A percentile compares a stretch with the other conserved stretches of the same genome.
Evolutionary conservation across 116 monocot genomes (phyloP).

Genomic region (Trichopus zeylanicus): DNA sequence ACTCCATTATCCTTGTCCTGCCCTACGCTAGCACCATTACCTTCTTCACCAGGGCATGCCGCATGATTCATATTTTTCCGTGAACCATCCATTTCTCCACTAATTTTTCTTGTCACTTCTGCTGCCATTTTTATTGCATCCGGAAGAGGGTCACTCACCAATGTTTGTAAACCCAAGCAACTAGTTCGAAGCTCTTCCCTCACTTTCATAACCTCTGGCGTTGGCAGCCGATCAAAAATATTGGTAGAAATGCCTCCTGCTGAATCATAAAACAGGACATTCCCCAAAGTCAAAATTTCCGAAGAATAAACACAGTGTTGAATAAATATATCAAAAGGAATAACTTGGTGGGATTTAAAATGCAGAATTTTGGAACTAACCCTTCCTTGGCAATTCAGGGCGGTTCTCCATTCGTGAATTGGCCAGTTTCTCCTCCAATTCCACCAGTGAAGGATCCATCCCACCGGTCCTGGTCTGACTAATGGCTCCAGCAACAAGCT

Average conservation of each 20-base stretch:
- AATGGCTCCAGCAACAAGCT: slow-evolving; percentile 13
- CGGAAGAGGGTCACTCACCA: slow-evolving; percentile 51
- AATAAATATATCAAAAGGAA: too few relatives aligned
- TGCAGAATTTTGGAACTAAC: neutral
- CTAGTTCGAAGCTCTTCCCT: slow-evolving; percentile 38
- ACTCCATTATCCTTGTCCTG: neutral
- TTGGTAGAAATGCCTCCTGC: neutral
- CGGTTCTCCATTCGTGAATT: neutral
- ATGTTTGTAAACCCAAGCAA: slow-evolving; percentile 22
- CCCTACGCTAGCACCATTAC: neutral
- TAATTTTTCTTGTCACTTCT: slow-evolving; percentile 15
- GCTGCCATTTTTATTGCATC: slow-evolving; percentile 31
- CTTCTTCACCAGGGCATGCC: slow-evolving; percentile 8
- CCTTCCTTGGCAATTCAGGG: neutral
- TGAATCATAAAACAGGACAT: too few relatives aligned
- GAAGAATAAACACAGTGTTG: too few relatives aligned
- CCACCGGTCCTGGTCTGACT: neutral
- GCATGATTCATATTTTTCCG: slow-evolving; percentile 7
- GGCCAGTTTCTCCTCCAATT: neutral
- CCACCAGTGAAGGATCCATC: neutral
- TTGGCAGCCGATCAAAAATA: neutral
- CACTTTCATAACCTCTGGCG: slow-evolving; percentile 19
- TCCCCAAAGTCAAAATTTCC: too few relatives aligned
- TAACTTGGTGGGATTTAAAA: neutral
- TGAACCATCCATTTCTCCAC: neutral